Base-by-base conservation (phyloP, 2,329 filamentous ascomycete species). In the Colletotrichum gigasporum region DNA sequence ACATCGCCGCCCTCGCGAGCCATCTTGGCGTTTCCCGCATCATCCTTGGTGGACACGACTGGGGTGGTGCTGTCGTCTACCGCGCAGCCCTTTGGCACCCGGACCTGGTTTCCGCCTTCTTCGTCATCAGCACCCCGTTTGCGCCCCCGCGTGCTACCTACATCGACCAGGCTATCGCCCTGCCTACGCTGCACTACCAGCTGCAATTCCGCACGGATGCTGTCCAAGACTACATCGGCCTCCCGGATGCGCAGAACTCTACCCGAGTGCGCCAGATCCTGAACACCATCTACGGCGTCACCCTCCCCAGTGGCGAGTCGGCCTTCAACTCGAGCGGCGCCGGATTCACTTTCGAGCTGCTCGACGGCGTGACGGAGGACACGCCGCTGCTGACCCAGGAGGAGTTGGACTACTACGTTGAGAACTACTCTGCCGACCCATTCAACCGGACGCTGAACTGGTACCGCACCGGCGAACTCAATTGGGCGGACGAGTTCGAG, bases 1-100 rank as follows among this genome's bases (percentile, higher is more conserved):
- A 95, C 71, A 85, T 96, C 65, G 89, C 87, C 12, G 86, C 86
- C 52, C 82, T 96, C 20, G 87, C 90, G 4, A 79, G 79, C 55
- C 83, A 88, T 60, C 75, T 74, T 22, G 47, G 79, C 75, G 20
- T 78, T 76, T 42, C 68, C 51, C 73, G 71, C 30, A 88, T 95
- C 71, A 89, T 96, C 50, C 82, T 96, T 5, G 91, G 92, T 41
- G 93, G 92, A 7, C 93, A 96, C 78, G 93, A 96, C 77, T 95
- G 93, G 91, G 93, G 93, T 73, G 92, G 90, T 68, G 82, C 83
- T 3, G 81, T 93, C 8, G 88, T 90, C 51, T 94, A 91, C 80
- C 87, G 91, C 52, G 80, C 91, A 51, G 87, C 89, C 5, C 84
- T 90, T 58, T 91, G 87, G 82, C 83, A 92, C 71, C 91, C 91